These are phyloP conservation scores for Myxozyma neglecta DNA, from an alignment of 805 yeast species.

Conservation along the genomic window DNA sequence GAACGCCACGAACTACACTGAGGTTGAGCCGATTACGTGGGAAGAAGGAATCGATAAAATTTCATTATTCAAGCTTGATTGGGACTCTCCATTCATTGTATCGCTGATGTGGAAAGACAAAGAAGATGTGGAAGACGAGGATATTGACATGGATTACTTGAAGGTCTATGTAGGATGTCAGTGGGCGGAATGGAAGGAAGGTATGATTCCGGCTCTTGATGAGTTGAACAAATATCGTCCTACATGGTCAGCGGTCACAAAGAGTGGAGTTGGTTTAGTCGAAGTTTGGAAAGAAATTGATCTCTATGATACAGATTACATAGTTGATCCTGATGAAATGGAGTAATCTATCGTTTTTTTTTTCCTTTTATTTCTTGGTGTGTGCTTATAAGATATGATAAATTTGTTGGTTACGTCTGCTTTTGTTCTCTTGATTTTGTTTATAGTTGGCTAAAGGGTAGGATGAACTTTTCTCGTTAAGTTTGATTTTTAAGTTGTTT, in stretches of 20 bases:
- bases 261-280: conserved; percentile 64
- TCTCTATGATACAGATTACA: conserved; percentile 37
- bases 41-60: conserved; percentile 29
- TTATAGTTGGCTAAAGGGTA: neutral
- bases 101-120: conserved; percentile 31
- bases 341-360: neutral
- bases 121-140: conserved; percentile 39
- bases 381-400: neutral
- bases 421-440: neutral
- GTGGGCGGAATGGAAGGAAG: conserved; percentile 72
- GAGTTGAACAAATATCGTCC: conserved; percentile 73
- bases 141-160: conserved; percentile 40
- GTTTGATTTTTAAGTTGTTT: neutral
- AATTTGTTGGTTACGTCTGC: neutral
- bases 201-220: conserved; percentile 66
- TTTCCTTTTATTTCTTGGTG: neutral
- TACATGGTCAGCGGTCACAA: conserved; percentile 61
- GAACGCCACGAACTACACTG: conserved; percentile 21
- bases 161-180: conserved; percentile 65
- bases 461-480: neutral
- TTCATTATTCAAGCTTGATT: conserved; percentile 28
- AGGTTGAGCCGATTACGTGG: conserved; percentile 18
- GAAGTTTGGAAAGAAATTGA: conserved; percentile 53
- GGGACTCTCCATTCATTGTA: conserved; percentile 24
- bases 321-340: neutral